A percentile compares a stretch with the other conserved stretches of the same genome.
phyloP scores from a whole-genome alignment of 208 protist genomes.

The Trypanosoma boissoni region DNA sequence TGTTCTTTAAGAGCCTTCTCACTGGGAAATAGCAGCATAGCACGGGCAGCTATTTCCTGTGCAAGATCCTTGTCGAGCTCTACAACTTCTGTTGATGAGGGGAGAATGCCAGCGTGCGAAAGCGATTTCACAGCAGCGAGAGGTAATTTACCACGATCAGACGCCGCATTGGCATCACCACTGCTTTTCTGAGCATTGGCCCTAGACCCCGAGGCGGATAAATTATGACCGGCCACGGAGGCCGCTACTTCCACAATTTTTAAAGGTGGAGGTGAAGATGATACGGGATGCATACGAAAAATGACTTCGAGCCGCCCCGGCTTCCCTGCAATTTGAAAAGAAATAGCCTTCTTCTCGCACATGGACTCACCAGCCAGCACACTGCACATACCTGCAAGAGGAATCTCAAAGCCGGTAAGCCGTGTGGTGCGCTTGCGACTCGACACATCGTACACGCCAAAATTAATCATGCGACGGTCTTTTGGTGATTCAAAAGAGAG shows the following conservation, averaged over 20 bases:
- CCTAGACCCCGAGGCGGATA: no score
- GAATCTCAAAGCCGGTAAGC: slow-evolving; percentile 83
- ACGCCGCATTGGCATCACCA: no score
- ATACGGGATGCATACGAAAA: slow-evolving; percentile 84
- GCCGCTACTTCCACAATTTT: slow-evolving; percentile 6
- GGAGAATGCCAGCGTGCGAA: slow-evolving; percentile 56
- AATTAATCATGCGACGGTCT: slow-evolving; percentile 62
- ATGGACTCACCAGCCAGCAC: slow-evolving; percentile 78
- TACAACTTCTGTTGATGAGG: slow-evolving; percentile 37
- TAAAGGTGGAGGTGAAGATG: slow-evolving; percentile 55
- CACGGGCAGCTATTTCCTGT: slow-evolving; percentile 77
- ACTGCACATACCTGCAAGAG: slow-evolving; percentile 86
- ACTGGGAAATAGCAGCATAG: slow-evolving; percentile 69
- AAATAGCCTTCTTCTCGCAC: slow-evolving; percentile 85
- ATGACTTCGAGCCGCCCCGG: slow-evolving; percentile 76
- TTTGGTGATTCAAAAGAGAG: slow-evolving; percentile 81
- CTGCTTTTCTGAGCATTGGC: no score
- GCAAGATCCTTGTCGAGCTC: slow-evolving; percentile 79
- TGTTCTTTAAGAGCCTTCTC: slow-evolving; percentile 52
- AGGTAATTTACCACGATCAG: slow-evolving; percentile 46
- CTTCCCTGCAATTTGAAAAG: slow-evolving; percentile 70
- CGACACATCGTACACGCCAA: slow-evolving; percentile 83
- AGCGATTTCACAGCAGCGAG: slow-evolving; percentile 51
- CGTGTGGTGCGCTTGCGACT: slow-evolving; percentile 74
- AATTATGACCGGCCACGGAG: no score